These are phyloP conservation scores for Penicillium occitanis DNA, from an alignment of 2,329 filamentous ascomycete genomes.

Conservation along the genomic window DNA sequence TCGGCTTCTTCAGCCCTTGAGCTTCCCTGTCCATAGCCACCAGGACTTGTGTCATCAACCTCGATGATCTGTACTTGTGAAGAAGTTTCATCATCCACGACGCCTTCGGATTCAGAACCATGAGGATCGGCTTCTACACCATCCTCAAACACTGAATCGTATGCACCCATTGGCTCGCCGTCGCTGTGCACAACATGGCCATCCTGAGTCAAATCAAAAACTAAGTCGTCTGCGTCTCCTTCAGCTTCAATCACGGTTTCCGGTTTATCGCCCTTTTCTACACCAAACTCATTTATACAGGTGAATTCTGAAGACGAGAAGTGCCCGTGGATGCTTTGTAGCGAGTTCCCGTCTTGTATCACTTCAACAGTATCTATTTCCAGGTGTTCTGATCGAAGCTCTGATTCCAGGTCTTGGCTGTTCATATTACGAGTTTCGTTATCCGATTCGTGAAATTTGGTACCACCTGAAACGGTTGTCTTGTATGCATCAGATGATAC, in stretches of 20 bases:
- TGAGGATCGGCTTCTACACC: not conserved
- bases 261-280: not conserved
- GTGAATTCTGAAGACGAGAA: not conserved
- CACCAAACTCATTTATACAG: not conserved
- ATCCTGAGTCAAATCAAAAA: not conserved
- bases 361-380: not conserved
- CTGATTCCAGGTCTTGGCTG: not conserved
- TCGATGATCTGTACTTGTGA: not conserved
- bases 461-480: not conserved
- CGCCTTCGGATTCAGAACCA: constrained; percentile 4
- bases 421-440: not conserved
- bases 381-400: not conserved
- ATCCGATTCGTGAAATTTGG: not conserved
- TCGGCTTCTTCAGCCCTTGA: constrained; percentile 22
- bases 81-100: not conserved
- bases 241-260: not conserved
- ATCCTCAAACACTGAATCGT: constrained; percentile 6
- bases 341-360: not conserved
- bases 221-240: constrained; percentile 14
- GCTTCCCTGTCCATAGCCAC: not conserved
- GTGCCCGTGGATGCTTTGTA: not conserved
- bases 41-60: constrained; percentile 1
- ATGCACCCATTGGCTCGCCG: not conserved
- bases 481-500: not conserved
- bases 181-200: not conserved